Percentiles rank a stretch among this genome's conserved stretches.
Conservation (phyloP, 306 rosid genomes). For the Vigna nakashimae region DNA sequence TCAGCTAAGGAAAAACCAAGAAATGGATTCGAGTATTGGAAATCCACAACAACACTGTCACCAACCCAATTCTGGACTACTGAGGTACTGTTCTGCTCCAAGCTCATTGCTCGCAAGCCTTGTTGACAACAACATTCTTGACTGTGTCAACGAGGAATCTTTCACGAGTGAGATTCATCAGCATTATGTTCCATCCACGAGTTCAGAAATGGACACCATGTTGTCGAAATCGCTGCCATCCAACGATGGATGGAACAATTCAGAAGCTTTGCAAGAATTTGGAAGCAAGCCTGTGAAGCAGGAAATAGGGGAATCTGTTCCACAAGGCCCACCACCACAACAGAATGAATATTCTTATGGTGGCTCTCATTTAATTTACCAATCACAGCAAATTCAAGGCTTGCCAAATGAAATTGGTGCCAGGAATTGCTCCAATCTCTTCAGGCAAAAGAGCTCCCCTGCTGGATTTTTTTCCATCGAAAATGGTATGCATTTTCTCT, state of each 20-base stretch:
- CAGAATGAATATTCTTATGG: constrained; percentile 50
- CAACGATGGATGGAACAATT: constrained; percentile 52
- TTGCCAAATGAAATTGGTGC: constrained; percentile 48
- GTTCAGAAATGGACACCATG: constrained; percentile 67
- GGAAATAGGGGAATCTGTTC: constrained; percentile 57
- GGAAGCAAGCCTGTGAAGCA: constrained; percentile 58
- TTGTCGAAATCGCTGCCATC: constrained; percentile 56
- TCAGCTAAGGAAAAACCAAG: constrained; percentile 55
- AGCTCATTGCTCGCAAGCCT: constrained; percentile 54
- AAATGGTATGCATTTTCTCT: constrained; percentile 57
- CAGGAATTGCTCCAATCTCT: constrained; percentile 57
- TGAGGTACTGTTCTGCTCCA: constrained; percentile 70
- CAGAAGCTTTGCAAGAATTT: constrained; percentile 43
- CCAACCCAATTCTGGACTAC: constrained; percentile 54
- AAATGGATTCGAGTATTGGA: constrained; percentile 58
- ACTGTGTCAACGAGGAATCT: constrained; percentile 49
- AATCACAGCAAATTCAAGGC: constrained; percentile 53
- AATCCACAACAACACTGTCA: constrained; percentile 47
- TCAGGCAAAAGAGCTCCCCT: constrained; percentile 77
- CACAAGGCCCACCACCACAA: constrained; percentile 27
- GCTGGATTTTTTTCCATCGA: constrained; percentile 66
- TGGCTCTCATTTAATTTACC: constrained; percentile 56
- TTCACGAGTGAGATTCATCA: constrained; percentile 42
- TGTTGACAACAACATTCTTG: constrained; percentile 40
- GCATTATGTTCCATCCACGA: constrained; percentile 53